Evolutionary conservation across 2,329 filamentous ascomycete species (phyloP), one percentile per base, ranked within the genome.

Genomic region (Colletotrichum graminicola): DNA sequence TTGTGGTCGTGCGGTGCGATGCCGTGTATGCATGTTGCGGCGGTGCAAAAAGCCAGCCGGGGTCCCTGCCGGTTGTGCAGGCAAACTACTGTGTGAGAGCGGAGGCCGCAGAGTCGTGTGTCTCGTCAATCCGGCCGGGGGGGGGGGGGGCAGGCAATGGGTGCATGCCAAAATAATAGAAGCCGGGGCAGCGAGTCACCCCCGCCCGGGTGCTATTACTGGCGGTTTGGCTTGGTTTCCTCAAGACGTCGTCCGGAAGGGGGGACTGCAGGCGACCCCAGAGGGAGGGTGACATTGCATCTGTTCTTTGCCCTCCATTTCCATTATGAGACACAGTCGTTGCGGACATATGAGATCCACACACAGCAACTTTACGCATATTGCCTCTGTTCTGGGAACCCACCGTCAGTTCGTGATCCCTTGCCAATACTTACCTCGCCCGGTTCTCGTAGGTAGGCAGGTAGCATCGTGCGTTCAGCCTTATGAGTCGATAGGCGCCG

Each of bases 201-300:
- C 41, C 36, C 36, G 16, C 32, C 32, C 51, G 51, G 61, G 56
- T 72, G 60, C 70, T 72, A 72, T 72, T 71, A 71, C 61, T 72
- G 70, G 55, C 67, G 39, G 21, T 55, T 60, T 32, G 39, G 56
- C n/a, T 29, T n/a, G 43, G 14, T 43, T 39, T 56, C 34, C n/a
- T 21, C 36, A 16, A 57, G 34, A 26, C 36, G 34, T 66, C 60
- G 60, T 55, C 12, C 60, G 55, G 66, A 60, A 54, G 68, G 51
- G 14, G 52, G 36, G 52, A 55, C 45, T 39, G 62, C 36, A 36
- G 54, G 54, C 45, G 61, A 54, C 54, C 67, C 41, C 41, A 51
- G 34, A 26, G 32, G 66, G 52, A 52, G 61, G 66, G 70, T 72
- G 29, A 41, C 66, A 72, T 56, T 56, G 70, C 70, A 72, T 71